Evolutionary conservation across 345 rosid species (phyloP).

Genomic region (Ricinus communis): DNA sequence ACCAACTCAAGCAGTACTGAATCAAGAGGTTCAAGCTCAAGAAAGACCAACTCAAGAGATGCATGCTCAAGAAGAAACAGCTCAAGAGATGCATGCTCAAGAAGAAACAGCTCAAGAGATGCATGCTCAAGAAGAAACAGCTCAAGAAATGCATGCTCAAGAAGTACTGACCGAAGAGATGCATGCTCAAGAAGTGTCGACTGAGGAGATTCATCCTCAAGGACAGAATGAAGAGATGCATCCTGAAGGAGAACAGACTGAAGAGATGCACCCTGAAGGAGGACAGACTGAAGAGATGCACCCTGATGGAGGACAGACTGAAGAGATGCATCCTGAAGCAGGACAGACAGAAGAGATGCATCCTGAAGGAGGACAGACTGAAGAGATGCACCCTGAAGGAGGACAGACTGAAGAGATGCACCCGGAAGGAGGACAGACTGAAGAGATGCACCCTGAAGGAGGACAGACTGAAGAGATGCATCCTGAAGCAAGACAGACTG

Average conservation of each 20-base stretch:
- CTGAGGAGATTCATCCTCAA: slow-evolving; percentile 2
- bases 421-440: neutral
- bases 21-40: neutral
- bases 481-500: neutral
- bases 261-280: neutral
- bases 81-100: slow-evolving; percentile 1
- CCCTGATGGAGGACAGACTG: neutral
- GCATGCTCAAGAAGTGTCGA: neutral
- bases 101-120: slow-evolving; percentile 13
- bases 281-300: neutral
- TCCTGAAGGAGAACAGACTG: neutral
- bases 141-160: neutral
- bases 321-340: neutral
- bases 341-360: neutral
- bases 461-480: neutral
- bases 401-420: neutral
- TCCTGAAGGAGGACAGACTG: neutral
- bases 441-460: neutral
- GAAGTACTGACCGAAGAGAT: neutral
- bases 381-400: neutral
- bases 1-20: neutral
- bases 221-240: neutral
- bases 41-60: slow-evolving; percentile 1
- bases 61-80: neutral
- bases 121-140: neutral